Evolutionary conservation across 345 rosid genomes (phyloP), one percentile per base, ranked within the genome.

Genomic region (Luvunga scandens): DNA sequence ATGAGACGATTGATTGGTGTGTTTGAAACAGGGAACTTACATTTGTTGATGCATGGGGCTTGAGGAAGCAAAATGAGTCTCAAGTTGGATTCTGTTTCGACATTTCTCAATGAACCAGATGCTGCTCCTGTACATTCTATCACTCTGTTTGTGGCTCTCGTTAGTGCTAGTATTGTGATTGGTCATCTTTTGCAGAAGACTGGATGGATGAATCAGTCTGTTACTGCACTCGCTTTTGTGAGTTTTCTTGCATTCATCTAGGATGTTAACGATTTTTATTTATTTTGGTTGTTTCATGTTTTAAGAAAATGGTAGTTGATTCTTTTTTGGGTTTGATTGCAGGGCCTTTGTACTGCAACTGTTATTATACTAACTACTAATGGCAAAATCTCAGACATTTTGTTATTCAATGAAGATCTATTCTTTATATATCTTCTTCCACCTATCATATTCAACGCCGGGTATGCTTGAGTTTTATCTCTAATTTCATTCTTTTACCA

Each of bases 401-500:
- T 93, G 80, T 83, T 89, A n/a, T 95, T 95, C 69, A 78, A 85
- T 81, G 98, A 92, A 84, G 93, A 90, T 71, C 83, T 95, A 55
- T 93, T 95, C 90, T 95, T 92, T 78, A 92, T 87, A 66, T 95
- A 90, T 86, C 89, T 93, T 77, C 90, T 95, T 79, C 98, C 98
- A 53, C 95, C 98, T 69, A 95, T 95, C 24, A 95, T 95, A 83
- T 95, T 95, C 80, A 93, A 93, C 75, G 98, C 97, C 5, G 98
- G 97, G 98, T 91, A 83, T 80, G 90, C 78, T 75, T 69, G 34
- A 72, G 34, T 9, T 18, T 45, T 39, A 36, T 24, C 18, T 60
- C 22, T 18, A 7, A 22, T 72, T 36, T 69, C 64, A 69, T 60
- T 22, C 34, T 28, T 28, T 73, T 70, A 24, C n/a, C n/a, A 72